A percentile compares a stretch with the other conserved stretches of the same genome.
These are phyloP conservation scores for Pythium rishiriense DNA, from an alignment of 352 stramenopile species.

Conservation along the genomic window DNA sequence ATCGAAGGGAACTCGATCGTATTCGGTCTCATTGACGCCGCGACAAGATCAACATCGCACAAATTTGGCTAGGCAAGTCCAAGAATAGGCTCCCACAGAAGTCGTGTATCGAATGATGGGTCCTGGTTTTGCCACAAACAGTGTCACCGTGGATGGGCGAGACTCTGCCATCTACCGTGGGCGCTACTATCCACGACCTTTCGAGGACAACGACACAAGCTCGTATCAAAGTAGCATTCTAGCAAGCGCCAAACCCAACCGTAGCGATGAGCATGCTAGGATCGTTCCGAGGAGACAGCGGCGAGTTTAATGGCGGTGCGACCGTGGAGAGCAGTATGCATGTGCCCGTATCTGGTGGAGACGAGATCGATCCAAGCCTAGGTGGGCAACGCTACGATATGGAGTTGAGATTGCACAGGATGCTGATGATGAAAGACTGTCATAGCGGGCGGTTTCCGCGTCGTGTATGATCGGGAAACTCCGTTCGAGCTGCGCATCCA, in stretches of 20 bases:
- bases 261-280: slow-evolving; percentile 24
- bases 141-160: background rate
- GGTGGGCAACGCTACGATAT: slow-evolving; percentile 30
- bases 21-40: background rate
- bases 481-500: slow-evolving; percentile 91
- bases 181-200: slow-evolving; percentile 19
- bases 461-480: slow-evolving; percentile 92
- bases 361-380: slow-evolving; percentile 83
- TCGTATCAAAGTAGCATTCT: background rate
- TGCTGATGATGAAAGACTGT: background rate
- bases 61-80: background rate
- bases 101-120: too few relatives aligned
- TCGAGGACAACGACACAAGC: slow-evolving; percentile 2
- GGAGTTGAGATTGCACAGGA: background rate
- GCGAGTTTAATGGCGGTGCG: slow-evolving; percentile 37
- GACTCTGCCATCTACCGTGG: background rate
- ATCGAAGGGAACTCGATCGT: background rate
- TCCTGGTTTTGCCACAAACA: slow-evolving; percentile 13
- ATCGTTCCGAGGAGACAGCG: slow-evolving; percentile 24
- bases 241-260: background rate
- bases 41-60: background rate
- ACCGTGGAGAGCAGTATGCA: slow-evolving; percentile 29
- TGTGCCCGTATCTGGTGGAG: slow-evolving; percentile 44
- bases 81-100: too few relatives aligned
- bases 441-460: slow-evolving; percentile 75